phyloP scores from a whole-genome alignment of 352 stramenopile species.

The Phytophthora hybrid region DNA sequence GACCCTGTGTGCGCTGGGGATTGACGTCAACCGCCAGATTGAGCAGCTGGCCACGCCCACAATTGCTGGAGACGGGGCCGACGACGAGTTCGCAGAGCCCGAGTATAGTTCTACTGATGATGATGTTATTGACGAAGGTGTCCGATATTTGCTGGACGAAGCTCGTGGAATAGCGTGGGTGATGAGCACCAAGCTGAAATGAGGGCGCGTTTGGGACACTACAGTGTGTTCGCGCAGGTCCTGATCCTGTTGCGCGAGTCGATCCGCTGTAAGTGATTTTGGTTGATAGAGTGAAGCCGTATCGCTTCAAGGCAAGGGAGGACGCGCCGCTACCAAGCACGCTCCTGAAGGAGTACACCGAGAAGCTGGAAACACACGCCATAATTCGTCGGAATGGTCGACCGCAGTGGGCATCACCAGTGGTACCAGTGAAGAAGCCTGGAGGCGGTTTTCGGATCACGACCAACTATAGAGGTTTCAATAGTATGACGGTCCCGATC shows the following conservation, averaged over 20 bases:
- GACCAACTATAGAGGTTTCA: neutral
- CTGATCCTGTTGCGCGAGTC: neutral
- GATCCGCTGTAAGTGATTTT: neutral
- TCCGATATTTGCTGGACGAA: neutral
- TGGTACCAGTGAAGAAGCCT: neutral
- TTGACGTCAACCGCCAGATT: neutral
- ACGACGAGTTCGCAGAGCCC: neutral
- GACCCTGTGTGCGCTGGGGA: neutral
- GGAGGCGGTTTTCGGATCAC: constrained; percentile 13
- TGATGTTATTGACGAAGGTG: neutral
- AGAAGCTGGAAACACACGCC: neutral
- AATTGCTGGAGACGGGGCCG: neutral
- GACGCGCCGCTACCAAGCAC: neutral
- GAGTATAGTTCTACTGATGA: neutral
- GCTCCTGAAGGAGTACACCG: neutral
- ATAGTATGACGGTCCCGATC: constrained; percentile 12
- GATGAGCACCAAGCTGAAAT: neutral
- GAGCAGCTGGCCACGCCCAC: neutral
- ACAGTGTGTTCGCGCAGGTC: neutral
- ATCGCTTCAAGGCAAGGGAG: neutral
- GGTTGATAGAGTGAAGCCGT: neutral
- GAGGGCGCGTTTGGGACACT: neutral
- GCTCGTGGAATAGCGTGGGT: neutral
- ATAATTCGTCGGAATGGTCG: constrained; percentile 4
- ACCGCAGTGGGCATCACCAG: constrained; percentile 8